phyloP scores from a whole-genome alignment of 108 stramenopile species.

The Stephanodiscus triporus region DNA sequence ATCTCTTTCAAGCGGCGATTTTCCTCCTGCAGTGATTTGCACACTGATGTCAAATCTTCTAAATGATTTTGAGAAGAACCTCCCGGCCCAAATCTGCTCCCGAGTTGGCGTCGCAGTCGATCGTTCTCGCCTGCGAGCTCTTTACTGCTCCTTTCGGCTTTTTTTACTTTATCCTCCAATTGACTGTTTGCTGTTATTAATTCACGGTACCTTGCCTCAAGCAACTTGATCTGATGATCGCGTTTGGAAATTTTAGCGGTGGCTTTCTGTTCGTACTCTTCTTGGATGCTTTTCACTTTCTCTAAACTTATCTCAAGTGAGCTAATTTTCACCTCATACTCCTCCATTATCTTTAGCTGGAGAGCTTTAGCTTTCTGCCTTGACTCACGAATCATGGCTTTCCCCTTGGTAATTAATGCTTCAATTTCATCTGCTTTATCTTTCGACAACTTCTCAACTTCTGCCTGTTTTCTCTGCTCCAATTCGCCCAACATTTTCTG shows the following conservation, averaged over 20 bases:
- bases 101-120: slow-evolving; percentile 82
- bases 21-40: slow-evolving; percentile 71
- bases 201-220: slow-evolving; percentile 49
- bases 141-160: slow-evolving; percentile 62
- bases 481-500: slow-evolving; percentile 46
- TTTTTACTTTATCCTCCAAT: slow-evolving; percentile 54
- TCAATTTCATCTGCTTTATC: slow-evolving; percentile 51
- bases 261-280: slow-evolving; percentile 50
- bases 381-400: slow-evolving; percentile 63
- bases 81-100: slow-evolving; percentile 70
- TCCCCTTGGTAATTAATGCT: slow-evolving; percentile 53
- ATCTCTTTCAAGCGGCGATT: slow-evolving; percentile 65
- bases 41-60: slow-evolving; percentile 76
- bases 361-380: slow-evolving; percentile 51
- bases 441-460: slow-evolving; percentile 41
- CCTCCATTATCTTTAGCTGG: slow-evolving; percentile 39
- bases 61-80: slow-evolving; percentile 60
- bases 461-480: slow-evolving; percentile 46
- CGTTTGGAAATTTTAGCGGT: slow-evolving; percentile 61
- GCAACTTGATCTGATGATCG: slow-evolving; percentile 65
- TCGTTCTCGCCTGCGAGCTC: slow-evolving; percentile 78
- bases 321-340: slow-evolving; percentile 46
- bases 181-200: slow-evolving; percentile 56
- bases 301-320: slow-evolving; percentile 43
- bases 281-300: slow-evolving; percentile 49